These are phyloP conservation scores for Dactylis glomerata DNA, from an alignment of 176 grass and related monocot species.

Conservation along the genomic window DNA sequence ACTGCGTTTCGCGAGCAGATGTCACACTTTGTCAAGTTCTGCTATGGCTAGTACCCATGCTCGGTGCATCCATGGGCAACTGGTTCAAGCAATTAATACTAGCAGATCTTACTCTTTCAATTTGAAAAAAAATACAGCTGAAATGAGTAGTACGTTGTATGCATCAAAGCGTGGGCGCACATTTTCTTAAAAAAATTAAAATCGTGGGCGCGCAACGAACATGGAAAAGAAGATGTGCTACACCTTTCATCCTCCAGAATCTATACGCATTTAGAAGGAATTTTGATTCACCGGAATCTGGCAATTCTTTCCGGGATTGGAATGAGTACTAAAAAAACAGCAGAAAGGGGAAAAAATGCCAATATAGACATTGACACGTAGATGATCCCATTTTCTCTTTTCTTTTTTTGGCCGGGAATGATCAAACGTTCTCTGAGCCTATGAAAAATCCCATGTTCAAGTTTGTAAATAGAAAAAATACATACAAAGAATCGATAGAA, in stretches of 20 bases:
- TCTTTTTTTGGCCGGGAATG: too few species aligned
- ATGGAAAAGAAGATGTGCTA: not conserved
- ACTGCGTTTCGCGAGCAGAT: not conserved
- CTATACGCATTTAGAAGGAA: not conserved
- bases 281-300: too few species aligned
- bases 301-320: not conserved
- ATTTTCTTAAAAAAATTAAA: too few species aligned
- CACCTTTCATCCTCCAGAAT: not conserved
- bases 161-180: not conserved
- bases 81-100: not conserved
- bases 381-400: too few species aligned
- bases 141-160: not conserved
- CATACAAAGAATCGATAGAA: not conserved
- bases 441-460: not conserved
- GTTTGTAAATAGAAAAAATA: not conserved
- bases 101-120: not conserved
- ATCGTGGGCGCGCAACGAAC: not conserved
- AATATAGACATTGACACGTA: too few species aligned
- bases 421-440: too few species aligned
- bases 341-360: not conserved
- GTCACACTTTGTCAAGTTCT: not conserved
- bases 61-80: not conserved
- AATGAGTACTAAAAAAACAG: not conserved
- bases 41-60: not conserved
- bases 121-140: not conserved